Percentiles rank a stretch among this genome's conserved stretches.
Evolutionary conservation across 1,284 basidiomycete genomes (phyloP).

Genomic region (Cutaneotrichosporon daszewskae): DNA sequence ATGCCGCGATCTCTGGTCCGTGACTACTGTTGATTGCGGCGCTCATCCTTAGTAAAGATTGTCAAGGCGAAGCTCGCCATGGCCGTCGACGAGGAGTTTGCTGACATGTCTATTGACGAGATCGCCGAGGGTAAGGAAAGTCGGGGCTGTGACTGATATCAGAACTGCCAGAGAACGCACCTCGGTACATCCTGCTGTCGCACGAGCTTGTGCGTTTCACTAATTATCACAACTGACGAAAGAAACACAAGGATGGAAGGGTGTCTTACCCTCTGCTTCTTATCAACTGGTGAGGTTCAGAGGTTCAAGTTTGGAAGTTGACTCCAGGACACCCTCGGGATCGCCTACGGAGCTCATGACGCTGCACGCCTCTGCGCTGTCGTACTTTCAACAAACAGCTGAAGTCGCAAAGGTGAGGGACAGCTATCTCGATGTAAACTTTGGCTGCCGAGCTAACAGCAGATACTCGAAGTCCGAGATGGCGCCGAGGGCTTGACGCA

Average conservation of each 20-base stretch:
- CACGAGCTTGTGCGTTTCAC: slow-evolving; percentile 58
- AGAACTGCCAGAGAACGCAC: slow-evolving; percentile 87
- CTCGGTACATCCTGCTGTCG: slow-evolving; percentile 77
- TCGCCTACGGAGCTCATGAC: slow-evolving; percentile 72
- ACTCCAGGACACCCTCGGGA: slow-evolving; percentile 55
- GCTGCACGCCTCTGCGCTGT: slow-evolving; percentile 72
- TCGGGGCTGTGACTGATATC: not conserved
- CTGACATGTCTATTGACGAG: slow-evolving; percentile 69
- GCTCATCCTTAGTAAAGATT: slow-evolving; percentile 60
- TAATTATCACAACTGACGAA: not conserved
- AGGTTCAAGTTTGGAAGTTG: no score
- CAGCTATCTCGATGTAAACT: no score
- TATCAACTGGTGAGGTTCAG: slow-evolving; percentile 70
- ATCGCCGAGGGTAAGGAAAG: slow-evolving; percentile 65
- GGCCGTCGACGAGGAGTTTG: slow-evolving; percentile 74
- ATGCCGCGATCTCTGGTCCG: slow-evolving; percentile 62
- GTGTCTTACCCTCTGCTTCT: slow-evolving; percentile 76
- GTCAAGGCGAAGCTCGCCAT: slow-evolving; percentile 71
- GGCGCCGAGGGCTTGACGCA: slow-evolving; percentile 73
- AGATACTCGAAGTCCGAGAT: slow-evolving; percentile 71
- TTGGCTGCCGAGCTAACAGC: not conserved
- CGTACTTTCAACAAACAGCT: slow-evolving; percentile 66
- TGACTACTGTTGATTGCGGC: not conserved
- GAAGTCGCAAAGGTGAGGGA: slow-evolving; percentile 42
- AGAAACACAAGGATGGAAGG: slow-evolving; percentile 72